A percentile compares a stretch with the other conserved stretches of the same genome.
These are phyloP conservation scores for Yamadazyma olivae DNA, from an alignment of 805 yeast species.

Conservation along the genomic window DNA sequence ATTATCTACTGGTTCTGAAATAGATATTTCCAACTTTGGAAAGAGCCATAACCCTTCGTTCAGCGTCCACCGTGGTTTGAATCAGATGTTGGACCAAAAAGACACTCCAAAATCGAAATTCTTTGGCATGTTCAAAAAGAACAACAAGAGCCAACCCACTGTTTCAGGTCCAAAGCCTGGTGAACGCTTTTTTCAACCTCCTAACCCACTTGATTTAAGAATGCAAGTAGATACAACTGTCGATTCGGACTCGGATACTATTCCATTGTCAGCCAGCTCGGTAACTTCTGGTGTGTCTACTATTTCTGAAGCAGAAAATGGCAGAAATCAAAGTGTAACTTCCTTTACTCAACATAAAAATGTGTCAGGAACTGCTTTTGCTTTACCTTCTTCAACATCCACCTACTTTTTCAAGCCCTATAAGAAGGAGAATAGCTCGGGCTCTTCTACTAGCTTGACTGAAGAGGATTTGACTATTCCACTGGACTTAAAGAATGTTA, in stretches of 20 bases:
- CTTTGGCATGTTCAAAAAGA: constrained; percentile 33
- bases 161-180: neutral
- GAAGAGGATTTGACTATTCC: constrained; percentile 28
- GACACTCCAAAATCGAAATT: constrained; percentile 26
- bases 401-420: constrained; percentile 36
- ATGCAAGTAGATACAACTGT: constrained; percentile 9
- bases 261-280: constrained; percentile 14
- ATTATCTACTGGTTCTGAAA: constrained; percentile 31
- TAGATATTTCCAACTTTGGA: constrained; percentile 40
- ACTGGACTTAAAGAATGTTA: constrained; percentile 30
- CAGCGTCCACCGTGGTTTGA: constrained; percentile 13
- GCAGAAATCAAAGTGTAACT: constrained; percentile 2
- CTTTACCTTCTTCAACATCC: constrained; percentile 44
- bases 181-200: neutral
- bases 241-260: constrained; percentile 14
- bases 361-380: constrained; percentile 31
- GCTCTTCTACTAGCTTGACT: constrained; percentile 2
- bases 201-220: constrained; percentile 12
- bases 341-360: constrained; percentile 13
- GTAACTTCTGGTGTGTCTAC: constrained; percentile 14
- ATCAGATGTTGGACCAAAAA: constrained; percentile 6
- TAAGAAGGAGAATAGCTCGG: constrained; percentile 10
- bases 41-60: constrained; percentile 37
- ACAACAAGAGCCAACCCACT: neutral
- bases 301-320: constrained; percentile 8